phyloP scores from a whole-genome alignment of 495 filamentous ascomycete species.

The Xylaria curta region DNA sequence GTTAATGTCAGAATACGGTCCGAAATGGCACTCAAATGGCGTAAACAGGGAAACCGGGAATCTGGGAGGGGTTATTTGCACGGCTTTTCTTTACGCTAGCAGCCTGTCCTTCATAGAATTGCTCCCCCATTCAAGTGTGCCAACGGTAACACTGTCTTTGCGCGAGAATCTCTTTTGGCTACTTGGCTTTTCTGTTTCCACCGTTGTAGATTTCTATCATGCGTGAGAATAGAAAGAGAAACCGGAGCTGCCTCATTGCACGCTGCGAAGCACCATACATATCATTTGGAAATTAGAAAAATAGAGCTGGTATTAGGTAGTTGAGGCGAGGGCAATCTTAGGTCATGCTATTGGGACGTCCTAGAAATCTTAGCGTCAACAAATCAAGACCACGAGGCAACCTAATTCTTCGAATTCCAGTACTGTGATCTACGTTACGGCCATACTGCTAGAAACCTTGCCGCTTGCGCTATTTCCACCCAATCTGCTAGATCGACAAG shows the following conservation, averaged over 20 bases:
- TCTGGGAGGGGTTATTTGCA: constrained; percentile 23
- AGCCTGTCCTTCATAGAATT: constrained; percentile 28
- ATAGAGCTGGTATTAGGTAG: neutral
- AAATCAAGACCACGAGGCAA: neutral
- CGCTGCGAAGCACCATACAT: neutral
- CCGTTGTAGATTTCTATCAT: neutral
- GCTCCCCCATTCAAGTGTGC: constrained; percentile 9
- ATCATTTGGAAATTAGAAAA: neutral
- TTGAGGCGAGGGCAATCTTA: too few species aligned
- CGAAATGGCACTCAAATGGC: constrained; percentile 22
- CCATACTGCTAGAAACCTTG: neutral
- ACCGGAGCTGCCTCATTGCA: neutral
- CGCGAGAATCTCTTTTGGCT: neutral
- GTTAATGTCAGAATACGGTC: constrained; percentile 25
- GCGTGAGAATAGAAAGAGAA: constrained; percentile 4
- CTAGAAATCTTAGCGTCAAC: neutral
- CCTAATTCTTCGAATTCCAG: neutral
- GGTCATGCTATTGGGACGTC: too few species aligned
- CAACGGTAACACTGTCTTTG: constrained; percentile 12
- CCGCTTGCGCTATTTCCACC: neutral
- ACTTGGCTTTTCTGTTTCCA: neutral
- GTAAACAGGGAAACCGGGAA: constrained; percentile 25
- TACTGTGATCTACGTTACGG: neutral
- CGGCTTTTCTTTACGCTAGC: constrained; percentile 20
- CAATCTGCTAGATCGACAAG: neutral